Evolutionary conservation across 768 basidiomycete genomes (phyloP).

Genomic region (Suillus brevipes): DNA sequence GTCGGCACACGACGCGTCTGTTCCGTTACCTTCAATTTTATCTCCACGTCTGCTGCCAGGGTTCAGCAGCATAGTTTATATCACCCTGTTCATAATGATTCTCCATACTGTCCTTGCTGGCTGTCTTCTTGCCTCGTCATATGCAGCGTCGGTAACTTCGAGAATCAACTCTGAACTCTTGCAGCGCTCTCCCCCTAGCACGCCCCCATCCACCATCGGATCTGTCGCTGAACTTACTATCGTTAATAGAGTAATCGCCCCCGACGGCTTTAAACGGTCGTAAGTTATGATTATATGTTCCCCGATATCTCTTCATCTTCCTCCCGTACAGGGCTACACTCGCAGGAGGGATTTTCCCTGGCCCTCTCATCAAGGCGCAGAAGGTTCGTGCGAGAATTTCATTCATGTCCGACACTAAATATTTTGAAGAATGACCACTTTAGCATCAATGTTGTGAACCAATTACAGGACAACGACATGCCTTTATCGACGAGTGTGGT

Average conservation of each 20-base stretch:
- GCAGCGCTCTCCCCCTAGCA: constrained; percentile 5
- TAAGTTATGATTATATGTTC: constrained; percentile 18
- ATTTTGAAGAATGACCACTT: constrained; percentile 32
- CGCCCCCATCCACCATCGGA: constrained; percentile 18
- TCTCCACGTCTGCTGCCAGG: not conserved
- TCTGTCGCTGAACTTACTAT: constrained; percentile 38
- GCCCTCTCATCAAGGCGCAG: constrained; percentile 44
- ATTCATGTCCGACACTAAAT: not conserved
- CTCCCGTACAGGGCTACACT: constrained; percentile 37
- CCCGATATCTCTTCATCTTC: not conserved
- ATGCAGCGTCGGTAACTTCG: constrained; percentile 21
- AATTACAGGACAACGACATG: constrained; percentile 34
- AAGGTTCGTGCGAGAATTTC: constrained; percentile 32
- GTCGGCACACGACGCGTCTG: not conserved
- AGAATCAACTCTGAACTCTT: constrained; percentile 5
- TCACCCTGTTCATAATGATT: not conserved
- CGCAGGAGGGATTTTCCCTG: constrained; percentile 48
- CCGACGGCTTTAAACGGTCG: constrained; percentile 49
- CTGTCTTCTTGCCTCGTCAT: constrained; percentile 7
- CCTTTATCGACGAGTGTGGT: constrained; percentile 37
- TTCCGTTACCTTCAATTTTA: not conserved
- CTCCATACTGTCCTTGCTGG: not conserved
- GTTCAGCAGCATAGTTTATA: not conserved
- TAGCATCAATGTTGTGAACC: constrained; percentile 38
- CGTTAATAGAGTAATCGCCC: constrained; percentile 44